Conservation (phyloP, 176 grass and related monocot genomes). For the Musa itinerans region DNA sequence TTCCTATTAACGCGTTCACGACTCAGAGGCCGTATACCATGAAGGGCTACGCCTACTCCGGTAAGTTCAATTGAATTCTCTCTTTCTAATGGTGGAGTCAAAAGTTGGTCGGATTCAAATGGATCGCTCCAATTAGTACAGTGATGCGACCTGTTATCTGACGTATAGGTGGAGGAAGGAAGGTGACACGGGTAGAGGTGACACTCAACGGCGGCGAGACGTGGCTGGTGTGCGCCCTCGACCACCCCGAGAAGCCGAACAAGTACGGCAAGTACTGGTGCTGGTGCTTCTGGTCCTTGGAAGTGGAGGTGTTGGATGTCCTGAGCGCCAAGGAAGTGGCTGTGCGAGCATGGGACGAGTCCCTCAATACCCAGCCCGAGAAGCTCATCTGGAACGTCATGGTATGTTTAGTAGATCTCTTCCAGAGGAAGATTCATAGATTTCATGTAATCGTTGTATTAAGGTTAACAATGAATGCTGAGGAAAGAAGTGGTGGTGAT, state of each 20-base stretch:
- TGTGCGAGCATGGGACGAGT: conserved; percentile 81
- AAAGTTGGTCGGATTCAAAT: too few species aligned
- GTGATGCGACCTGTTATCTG: neutral
- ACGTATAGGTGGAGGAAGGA: conserved; percentile 56
- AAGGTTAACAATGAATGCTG: neutral
- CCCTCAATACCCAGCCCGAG: conserved; percentile 25
- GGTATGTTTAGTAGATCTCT: neutral
- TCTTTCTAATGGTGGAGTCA: too few species aligned
- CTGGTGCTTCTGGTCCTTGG: conserved; percentile 93
- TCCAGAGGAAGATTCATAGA: too few species aligned
- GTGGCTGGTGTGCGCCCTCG: conserved; percentile 46
- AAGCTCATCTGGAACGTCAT: conserved; percentile 19
- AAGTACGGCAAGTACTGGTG: conserved; percentile 90
- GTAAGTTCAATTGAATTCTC: conserved; percentile 20
- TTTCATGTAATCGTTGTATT: neutral
- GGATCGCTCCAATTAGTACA: neutral
- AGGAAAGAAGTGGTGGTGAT: neutral
- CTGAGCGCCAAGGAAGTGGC: conserved; percentile 73
- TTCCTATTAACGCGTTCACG: conserved; percentile 59
- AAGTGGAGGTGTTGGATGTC: conserved; percentile 54
- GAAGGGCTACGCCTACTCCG: conserved; percentile 79
- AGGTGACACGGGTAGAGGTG: conserved; percentile 72
- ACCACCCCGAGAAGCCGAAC: conserved; percentile 55
- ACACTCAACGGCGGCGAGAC: conserved; percentile 68
- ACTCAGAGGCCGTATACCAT: conserved; percentile 48